Evolutionary conservation across 179 eudicot species (phyloP).

Genomic region (Pouteria campechiana): DNA sequence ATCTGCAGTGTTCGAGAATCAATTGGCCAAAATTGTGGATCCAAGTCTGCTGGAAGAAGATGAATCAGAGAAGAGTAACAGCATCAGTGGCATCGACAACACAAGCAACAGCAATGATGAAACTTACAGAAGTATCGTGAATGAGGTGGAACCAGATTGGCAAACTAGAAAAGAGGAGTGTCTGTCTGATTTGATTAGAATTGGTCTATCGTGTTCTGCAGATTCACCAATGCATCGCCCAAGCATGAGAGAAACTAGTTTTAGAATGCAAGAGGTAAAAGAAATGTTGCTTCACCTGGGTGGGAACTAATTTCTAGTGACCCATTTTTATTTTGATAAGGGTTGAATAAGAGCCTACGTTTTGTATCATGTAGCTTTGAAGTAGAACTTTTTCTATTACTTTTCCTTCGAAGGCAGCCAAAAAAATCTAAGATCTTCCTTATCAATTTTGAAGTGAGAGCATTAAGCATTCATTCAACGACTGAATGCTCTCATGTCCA

Average conservation of each 20-base stretch:
- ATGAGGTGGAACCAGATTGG: too few species aligned
- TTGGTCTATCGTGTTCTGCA: conserved; percentile 7
- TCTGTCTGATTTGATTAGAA: not conserved
- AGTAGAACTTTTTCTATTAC: too few species aligned
- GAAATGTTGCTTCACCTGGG: not conserved
- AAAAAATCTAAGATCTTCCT: too few species aligned
- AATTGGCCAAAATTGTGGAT: not conserved
- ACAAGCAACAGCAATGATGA: not conserved
- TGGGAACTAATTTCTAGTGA: too few species aligned
- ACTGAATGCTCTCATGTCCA: too few species aligned
- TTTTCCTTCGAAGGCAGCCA: too few species aligned
- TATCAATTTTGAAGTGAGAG: too few species aligned
- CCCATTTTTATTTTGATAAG: too few species aligned
- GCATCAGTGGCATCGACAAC: not conserved
- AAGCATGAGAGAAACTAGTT: conserved; percentile 5
- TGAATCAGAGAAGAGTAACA: not conserved
- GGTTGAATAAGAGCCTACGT: too few species aligned
- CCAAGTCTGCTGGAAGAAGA: not conserved
- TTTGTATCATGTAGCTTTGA: too few species aligned
- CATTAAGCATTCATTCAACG: too few species aligned
- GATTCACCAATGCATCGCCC: conserved; percentile 3
- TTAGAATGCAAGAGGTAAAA: conserved; percentile 1
- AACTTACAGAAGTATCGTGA: too few species aligned
- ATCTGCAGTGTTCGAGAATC: not conserved
- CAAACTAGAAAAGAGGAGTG: conserved; percentile 1